Conservation (phyloP, 2,329 filamentous ascomycete genomes). For the Colletotrichum sp. region DNA sequence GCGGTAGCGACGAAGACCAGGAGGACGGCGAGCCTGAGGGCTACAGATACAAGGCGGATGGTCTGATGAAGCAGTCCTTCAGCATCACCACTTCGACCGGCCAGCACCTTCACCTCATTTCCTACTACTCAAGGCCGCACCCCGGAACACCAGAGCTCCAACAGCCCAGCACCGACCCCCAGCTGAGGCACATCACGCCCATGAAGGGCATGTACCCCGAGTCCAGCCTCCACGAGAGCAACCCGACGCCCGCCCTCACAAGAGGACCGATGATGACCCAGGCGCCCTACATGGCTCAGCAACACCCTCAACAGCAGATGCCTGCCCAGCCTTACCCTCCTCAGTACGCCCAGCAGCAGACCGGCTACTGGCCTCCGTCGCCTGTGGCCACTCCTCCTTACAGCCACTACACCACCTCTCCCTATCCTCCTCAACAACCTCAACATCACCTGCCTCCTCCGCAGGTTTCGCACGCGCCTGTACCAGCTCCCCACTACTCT, state of each 20-base stretch:
- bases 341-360: constrained; percentile 43
- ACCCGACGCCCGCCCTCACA: constrained; percentile 81
- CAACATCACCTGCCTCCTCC: constrained; percentile 24
- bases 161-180: constrained; percentile 82
- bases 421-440: constrained; percentile 36
- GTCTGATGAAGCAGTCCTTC: constrained; percentile 99
- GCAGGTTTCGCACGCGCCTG: constrained; percentile 28
- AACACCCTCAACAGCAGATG: constrained; percentile 38
- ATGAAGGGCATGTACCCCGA: constrained; percentile 97
- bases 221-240: constrained; percentile 86
- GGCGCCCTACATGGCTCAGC: constrained; percentile 32
- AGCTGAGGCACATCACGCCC: constrained; percentile 81
- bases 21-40: constrained; percentile 87
- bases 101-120: constrained; percentile 96
- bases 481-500: constrained; percentile 33
- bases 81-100: constrained; percentile 91
- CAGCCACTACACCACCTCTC: constrained; percentile 46
- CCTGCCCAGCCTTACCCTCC: constrained; percentile 41
- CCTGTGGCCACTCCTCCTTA: constrained; percentile 61
- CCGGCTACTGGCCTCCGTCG: constrained; percentile 62
- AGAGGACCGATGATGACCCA: constrained; percentile 70
- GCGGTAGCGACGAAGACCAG: constrained; percentile 84
- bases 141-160: constrained; percentile 74
- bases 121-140: constrained; percentile 88
- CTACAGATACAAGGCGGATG: constrained; percentile 94